Base-by-base conservation (phyloP, 352 stramenopile genomes). In the Plasmopara halstedii region DNA sequence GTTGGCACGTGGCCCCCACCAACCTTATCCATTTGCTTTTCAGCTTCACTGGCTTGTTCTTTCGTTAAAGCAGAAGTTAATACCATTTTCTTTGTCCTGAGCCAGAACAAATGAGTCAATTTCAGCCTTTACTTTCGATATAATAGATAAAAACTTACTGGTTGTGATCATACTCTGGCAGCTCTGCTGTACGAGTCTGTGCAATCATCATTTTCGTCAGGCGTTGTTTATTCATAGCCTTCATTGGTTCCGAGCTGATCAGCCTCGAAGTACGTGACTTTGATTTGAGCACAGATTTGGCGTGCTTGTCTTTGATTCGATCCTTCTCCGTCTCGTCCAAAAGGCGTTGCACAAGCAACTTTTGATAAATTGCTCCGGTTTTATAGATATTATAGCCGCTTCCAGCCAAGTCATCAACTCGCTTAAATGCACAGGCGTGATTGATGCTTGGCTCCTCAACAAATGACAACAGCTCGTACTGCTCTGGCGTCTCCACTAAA, bases 401-500 rank as follows among this genome's bases (percentile, higher is more conserved):
- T 34, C 11, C 21, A 14, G 32, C 21, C 10, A 18, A 26, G 4
- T 6, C n/a, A 29, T 22, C 22, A 20, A 71, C 56, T 31, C 33
- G 45, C n/a, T 54, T 64, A 17, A 88, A 83, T 4, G 68, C 65
- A 39, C 70, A 87, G 14, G 88, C 44, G 40, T 84, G 68, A 45
- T 86, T 89, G 20, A 86, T 73, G 22, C 53, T 56, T 23, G 70
- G 62, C 31, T 92, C 70, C 46, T 92, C 80, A 4, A 36, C 29
- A 61, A 88, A 92, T 49, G 75, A 83, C 27, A 85, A 72, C 51
- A 92, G 49, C 50, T 92, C 80, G 54, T 89, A 92, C 23, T 61
- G 58, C 47, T 76, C 62, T 21, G 63, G 38, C 4, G 42, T 50
- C 17, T 42, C 60, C 17, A 64, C 42, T 7, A 25, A 40, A 14